A percentile compares a stretch with the other conserved stretches of the same genome.
Evolutionary conservation across 2,329 filamentous ascomycete species (phyloP).

Genomic region (Orbilia blumenaviensis): DNA sequence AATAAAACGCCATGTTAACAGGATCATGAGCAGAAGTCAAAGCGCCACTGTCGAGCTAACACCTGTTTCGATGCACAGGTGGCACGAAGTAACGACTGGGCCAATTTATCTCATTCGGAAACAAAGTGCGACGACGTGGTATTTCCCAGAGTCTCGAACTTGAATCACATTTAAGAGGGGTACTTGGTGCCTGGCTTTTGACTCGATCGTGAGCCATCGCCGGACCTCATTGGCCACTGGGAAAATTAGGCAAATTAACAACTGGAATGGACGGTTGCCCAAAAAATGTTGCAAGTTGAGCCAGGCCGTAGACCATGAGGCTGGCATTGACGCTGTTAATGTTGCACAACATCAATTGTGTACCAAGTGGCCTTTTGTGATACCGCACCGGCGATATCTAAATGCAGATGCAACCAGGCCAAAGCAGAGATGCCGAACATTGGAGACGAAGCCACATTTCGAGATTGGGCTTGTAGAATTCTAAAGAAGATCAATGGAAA

Average conservation of each 20-base stretch:
- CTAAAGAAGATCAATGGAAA: not conserved
- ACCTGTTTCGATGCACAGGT: constrained; percentile 32
- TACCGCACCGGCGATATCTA: not conserved
- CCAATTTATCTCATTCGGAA: constrained; percentile 2
- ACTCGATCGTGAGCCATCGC: not conserved
- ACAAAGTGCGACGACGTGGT: not conserved
- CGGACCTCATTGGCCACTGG: constrained; percentile 1
- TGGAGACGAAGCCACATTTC: constrained; percentile 18
- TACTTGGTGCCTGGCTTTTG: constrained; percentile 22
- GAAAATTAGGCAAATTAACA: constrained; percentile 1
- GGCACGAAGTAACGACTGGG: constrained; percentile 27
- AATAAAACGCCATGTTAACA: constrained; percentile 45
- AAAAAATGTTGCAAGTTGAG: not conserved
- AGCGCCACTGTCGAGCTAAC: constrained; percentile 37
- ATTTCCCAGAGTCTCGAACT: constrained; percentile 31
- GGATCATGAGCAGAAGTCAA: constrained; percentile 27
- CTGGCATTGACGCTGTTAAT: not conserved
- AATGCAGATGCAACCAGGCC: constrained; percentile 5
- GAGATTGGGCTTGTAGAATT: not conserved
- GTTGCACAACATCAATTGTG: not conserved
- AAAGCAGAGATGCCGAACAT: constrained; percentile 11
- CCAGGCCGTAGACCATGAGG: not conserved
- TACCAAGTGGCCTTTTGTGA: constrained; percentile 4
- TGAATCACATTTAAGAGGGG: constrained; percentile 1
- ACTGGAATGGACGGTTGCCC: not conserved